A percentile compares a stretch with the other conserved stretches of the same genome.
phyloP scores from a whole-genome alignment of 2,329 filamentous ascomycete species.

The Aspergillus phoenicis region DNA sequence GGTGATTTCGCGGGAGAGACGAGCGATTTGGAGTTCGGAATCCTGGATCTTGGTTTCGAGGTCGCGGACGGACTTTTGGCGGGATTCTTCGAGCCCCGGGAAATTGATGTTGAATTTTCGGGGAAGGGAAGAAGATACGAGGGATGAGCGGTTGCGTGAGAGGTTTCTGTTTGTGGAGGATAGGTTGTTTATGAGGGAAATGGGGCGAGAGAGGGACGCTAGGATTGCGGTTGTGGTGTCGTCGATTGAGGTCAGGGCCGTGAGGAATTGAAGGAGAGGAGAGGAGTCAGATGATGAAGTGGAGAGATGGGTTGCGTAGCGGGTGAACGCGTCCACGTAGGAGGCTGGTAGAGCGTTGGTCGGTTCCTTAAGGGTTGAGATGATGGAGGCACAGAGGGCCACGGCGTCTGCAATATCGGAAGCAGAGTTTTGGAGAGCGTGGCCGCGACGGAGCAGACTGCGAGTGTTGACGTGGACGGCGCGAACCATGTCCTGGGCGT shows the following conservation, averaged over 20 bases:
- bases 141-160: slow-evolving; percentile 73
- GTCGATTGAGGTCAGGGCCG: slow-evolving; percentile 76
- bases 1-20: slow-evolving; percentile 77
- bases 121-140: slow-evolving; percentile 61
- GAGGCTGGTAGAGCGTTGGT: slow-evolving; percentile 66
- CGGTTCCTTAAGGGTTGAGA: slow-evolving; percentile 54
- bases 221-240: slow-evolving; percentile 82
- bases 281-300: slow-evolving; percentile 67
- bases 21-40: slow-evolving; percentile 69
- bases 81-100: slow-evolving; percentile 74
- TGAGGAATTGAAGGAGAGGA: slow-evolving; percentile 73
- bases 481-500: slow-evolving; percentile 86
- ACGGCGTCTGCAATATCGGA: slow-evolving; percentile 51
- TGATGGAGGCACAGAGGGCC: slow-evolving; percentile 45
- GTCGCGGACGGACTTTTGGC: slow-evolving; percentile 79
- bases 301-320: slow-evolving; percentile 67
- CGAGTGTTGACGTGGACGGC: slow-evolving; percentile 81
- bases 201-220: slow-evolving; percentile 74
- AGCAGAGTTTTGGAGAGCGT: slow-evolving; percentile 67
- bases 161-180: slow-evolving; percentile 72
- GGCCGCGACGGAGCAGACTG: slow-evolving; percentile 77
- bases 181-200: slow-evolving; percentile 76
- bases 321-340: slow-evolving; percentile 71
- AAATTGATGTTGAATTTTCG: slow-evolving; percentile 52
- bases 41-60: slow-evolving; percentile 77